Evolutionary conservation across 2,329 filamentous ascomycete genomes (phyloP).

Genomic region (Aureobasidium sp.): DNA sequence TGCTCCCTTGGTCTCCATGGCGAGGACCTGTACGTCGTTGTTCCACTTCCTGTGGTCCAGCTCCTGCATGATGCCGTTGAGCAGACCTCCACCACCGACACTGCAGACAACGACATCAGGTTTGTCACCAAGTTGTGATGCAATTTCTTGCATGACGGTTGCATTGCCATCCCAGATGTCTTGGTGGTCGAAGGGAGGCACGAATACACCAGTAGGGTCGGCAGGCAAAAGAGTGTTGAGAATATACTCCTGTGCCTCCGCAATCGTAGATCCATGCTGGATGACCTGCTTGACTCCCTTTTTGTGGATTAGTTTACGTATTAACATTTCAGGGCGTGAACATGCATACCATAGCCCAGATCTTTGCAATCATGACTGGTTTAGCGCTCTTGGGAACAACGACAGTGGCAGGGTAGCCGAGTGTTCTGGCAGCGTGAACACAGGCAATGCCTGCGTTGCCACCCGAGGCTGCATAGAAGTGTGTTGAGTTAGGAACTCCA

Average conservation of each 20-base stretch:
- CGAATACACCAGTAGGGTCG: conserved; percentile 46
- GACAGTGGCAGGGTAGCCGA: conserved; percentile 62
- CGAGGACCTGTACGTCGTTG: conserved; percentile 47
- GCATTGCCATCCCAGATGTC: conserved; percentile 59
- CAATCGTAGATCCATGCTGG: conserved; percentile 58
- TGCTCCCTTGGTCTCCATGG: conserved; percentile 67
- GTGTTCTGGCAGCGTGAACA: conserved; percentile 58
- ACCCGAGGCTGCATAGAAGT: conserved; percentile 74
- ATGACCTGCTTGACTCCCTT: conserved; percentile 58
- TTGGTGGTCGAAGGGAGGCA: conserved; percentile 61
- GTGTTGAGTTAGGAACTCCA: conserved; percentile 33
- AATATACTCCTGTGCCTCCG: conserved; percentile 60
- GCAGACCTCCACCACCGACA: conserved; percentile 73
- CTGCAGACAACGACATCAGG: conserved; percentile 67
- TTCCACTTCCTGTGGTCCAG: conserved; percentile 41
- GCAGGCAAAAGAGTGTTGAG: conserved; percentile 22
- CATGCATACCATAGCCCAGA: conserved; percentile 46
- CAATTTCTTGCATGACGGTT: conserved; percentile 48
- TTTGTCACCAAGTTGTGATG: conserved; percentile 35
- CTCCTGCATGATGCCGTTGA: conserved; percentile 67
- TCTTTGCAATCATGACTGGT: conserved; percentile 61
- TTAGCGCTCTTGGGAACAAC: conserved; percentile 61
- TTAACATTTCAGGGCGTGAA: not conserved
- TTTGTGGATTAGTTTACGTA: not conserved
- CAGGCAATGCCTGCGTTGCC: conserved; percentile 82